phyloP scores from a whole-genome alignment of 1,284 basidiomycete genomes.

The Microbotryum scabiosae region DNA sequence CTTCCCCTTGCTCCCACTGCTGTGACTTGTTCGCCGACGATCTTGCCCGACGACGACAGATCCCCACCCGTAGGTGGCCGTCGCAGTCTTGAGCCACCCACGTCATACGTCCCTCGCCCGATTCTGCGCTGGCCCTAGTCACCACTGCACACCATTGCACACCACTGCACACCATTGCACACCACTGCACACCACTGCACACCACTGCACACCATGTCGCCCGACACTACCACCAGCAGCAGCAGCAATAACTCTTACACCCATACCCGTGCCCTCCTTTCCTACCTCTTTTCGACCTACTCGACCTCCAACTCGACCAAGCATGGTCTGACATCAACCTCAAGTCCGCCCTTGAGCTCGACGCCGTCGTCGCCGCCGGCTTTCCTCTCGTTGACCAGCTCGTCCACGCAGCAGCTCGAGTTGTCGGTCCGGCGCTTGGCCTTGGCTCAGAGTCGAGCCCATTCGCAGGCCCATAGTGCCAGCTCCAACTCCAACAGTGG shows the following conservation, averaged over 20 bases:
- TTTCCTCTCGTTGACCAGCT: conserved; percentile 2
- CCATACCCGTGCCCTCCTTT: conserved; percentile 20
- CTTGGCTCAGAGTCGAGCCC: conserved; percentile 20
- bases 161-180: too few species aligned
- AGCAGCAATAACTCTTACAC: not conserved
- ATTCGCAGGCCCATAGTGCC: not conserved
- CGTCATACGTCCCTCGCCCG: too few species aligned
- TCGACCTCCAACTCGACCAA: not conserved
- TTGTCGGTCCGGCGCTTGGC: conserved; percentile 25
- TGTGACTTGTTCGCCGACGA: too few species aligned
- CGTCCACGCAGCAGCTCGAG: conserved; percentile 20
- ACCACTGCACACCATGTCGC: too few species aligned
- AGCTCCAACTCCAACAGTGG: not conserved
- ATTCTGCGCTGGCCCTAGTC: too few species aligned
- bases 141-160: too few species aligned
- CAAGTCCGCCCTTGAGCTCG: conserved; percentile 4
- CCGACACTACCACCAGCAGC: too few species aligned
- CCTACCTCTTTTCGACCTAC: conserved; percentile 23
- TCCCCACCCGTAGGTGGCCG: too few species aligned
- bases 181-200: too few species aligned
- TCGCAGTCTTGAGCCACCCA: too few species aligned
- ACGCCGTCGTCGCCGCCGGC: not conserved
- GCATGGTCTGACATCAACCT: not conserved
- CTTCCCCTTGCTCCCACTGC: too few species aligned
- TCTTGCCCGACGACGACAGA: too few species aligned